Base-by-base conservation (phyloP, 768 basidiomycete species). In the Tremella mesenterica region DNA sequence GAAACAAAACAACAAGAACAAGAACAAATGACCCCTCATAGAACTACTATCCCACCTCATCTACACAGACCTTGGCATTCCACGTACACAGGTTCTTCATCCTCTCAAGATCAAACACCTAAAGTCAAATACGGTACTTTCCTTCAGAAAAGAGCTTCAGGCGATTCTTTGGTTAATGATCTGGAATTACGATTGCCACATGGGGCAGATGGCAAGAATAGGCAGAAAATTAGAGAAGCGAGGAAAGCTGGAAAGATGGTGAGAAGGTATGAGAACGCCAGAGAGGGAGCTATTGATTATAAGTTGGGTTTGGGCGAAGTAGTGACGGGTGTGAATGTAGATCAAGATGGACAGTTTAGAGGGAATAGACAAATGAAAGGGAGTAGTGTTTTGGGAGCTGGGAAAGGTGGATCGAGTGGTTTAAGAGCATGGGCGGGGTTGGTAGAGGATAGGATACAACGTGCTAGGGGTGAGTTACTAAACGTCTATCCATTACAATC, bases 211-310 rank as follows among this genome's bases (percentile, higher is more conserved):
- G 65, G 61, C 2, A 70, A 70, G 41, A 67, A 63, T 6, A 44
- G 66, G 25, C 57, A 71, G 3, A 63, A 57, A 41, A 49, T 67
- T 1, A 58, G 57, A 44, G 81, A 84, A 53, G 68, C 75, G 31
- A 75, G 74, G 63, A 82, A 80, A 70, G 76, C 80, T 36, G 76
- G 75, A 31, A 76, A 78, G 59, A 75, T 77, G 25, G 81, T 77
- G n/a, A 79, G 78, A 8, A 73, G 85, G 57, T 71, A 87, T 33
- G 77, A 78, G 1, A 75, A 74, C 51, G 88, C 86, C 0, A 77
- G 78, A 33, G 88, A 90, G 68, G 80, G 80, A 1, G 86, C 81
- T 5, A 64, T 90, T 58, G 88, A 88, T 69, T 88, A 88, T 73
- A 78, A 79, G 18, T 72, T 90, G 7, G 85, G 85, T 7, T 27